These are phyloP conservation scores for Penicillium cinerascens DNA, from an alignment of 495 filamentous ascomycete genomes.

Conservation along the genomic window DNA sequence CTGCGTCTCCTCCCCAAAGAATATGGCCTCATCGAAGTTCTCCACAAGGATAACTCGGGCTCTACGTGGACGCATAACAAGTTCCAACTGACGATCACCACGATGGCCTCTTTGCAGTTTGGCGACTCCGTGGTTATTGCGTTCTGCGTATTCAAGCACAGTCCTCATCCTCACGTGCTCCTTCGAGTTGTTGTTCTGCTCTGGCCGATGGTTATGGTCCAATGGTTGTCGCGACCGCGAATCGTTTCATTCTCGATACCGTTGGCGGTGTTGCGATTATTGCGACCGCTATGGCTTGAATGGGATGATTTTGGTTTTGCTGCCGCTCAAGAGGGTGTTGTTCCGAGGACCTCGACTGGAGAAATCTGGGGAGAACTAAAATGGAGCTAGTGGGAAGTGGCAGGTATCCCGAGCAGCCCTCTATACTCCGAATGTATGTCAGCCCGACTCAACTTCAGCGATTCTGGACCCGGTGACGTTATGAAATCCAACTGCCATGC, in stretches of 20 bases:
- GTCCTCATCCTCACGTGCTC: constrained; percentile 39
- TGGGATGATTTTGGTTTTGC: constrained; percentile 45
- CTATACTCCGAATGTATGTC: not conserved
- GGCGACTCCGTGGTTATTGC: constrained; percentile 58
- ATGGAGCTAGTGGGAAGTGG: not conserved
- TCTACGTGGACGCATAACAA: constrained; percentile 59
- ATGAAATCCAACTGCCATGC: not conserved
- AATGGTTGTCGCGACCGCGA: constrained; percentile 62
- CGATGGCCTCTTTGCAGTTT: constrained; percentile 59
- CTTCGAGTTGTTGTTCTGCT: constrained; percentile 41
- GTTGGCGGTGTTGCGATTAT: constrained; percentile 48
- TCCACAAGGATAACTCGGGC: constrained; percentile 52
- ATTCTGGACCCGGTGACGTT: not conserved
- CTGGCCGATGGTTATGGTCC: constrained; percentile 59
- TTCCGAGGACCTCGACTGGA: constrained; percentile 50
- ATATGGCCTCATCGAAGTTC: constrained; percentile 60
- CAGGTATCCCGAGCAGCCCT: not conserved
- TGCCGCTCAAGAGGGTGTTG: constrained; percentile 53
- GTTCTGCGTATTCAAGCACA: constrained; percentile 48
- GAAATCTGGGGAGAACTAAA: constrained; percentile 37
- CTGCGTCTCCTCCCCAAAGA: constrained; percentile 57
- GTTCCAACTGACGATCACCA: constrained; percentile 51
- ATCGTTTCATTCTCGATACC: constrained; percentile 62
- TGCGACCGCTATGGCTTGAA: constrained; percentile 49
- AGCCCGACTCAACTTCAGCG: not conserved